Base-by-base conservation (phyloP, 345 rosid species). In the Odontarrhena argentea region DNA sequence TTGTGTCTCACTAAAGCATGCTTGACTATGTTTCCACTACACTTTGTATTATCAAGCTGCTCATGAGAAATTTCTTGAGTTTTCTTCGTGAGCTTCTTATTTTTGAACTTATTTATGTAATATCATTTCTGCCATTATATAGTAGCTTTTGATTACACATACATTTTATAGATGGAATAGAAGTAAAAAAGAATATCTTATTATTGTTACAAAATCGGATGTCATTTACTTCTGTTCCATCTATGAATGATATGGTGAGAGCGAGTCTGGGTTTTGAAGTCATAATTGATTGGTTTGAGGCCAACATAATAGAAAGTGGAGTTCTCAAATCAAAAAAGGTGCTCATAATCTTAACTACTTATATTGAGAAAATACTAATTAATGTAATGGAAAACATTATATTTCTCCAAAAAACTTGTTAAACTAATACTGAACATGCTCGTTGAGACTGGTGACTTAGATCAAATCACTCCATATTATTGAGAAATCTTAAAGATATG, bases 251-350 rank as follows among this genome's bases (percentile, higher is more conserved):
- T 51, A 68, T 66, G 71, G 69, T 89, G 25, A 36, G 24, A 34
- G 51, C 56, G 2, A 51, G 46, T 1, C 36, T 43, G 2, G 67
- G 34, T 40, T 45, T 63, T 18, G 26, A 40, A 41, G 22, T 47
- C 3, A 35, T 40, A 55, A 51, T 65, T 18, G 43, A 67, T 26
- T 63, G 61, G 41, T 43, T 74, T 46, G 73, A 75, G 63, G 45
- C 79, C 13, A 18, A 22, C 41, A 76, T 85, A 61, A 77, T 77
- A 0, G 22, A 73, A 15, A 41, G 52, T 18, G 49, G 50, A 68
- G 45, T 57, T 11, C 81, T 89, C 50, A 35, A 41, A 36, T 61
- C 86, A n/a, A n/a, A 55, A 55, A 71, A n/a, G 88, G 91, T 86
- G 63, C 28, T 42, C 52, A n/a, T n/a, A n/a, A 57, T 32, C n/a